Conservation (phyloP, 2,329 filamentous ascomycete species). For the Fusarium duplospermum region DNA sequence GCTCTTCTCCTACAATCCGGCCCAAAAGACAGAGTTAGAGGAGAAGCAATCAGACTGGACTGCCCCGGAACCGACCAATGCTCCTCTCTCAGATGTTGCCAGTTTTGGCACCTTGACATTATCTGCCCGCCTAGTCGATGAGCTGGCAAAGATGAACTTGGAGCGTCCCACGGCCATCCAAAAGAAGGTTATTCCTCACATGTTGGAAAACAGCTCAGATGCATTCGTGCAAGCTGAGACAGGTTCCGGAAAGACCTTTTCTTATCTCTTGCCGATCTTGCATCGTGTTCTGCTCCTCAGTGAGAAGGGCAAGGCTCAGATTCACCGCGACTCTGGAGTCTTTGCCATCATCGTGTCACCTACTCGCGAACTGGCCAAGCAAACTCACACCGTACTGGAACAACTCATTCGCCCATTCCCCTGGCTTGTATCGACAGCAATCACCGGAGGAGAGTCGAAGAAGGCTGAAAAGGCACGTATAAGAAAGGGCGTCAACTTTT, state of each 20-base stretch:
- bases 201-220: conserved; percentile 85
- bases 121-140: conserved; percentile 81
- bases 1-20: conserved; percentile 90
- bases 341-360: conserved; percentile 96
- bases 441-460: conserved; percentile 75
- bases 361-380: conserved; percentile 92
- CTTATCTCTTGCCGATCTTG: conserved; percentile 93
- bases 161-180: conserved; percentile 96
- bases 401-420: conserved; percentile 88
- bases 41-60: conserved; percentile 62
- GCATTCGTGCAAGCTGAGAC: conserved; percentile 98
- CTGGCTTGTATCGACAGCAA: conserved; percentile 93
- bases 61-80: conserved; percentile 84
- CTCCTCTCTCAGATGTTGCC: conserved; percentile 84
- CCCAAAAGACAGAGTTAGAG: conserved; percentile 71
- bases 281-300: conserved; percentile 86
- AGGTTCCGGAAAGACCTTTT: conserved; percentile 95
- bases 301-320: conserved; percentile 64
- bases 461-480: conserved; percentile 91
- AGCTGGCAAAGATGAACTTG: conserved; percentile 87
- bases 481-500: conserved; percentile 92
- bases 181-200: conserved; percentile 84
- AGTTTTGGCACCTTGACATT: conserved; percentile 90
- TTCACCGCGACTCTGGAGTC: conserved; percentile 87
- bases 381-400: conserved; percentile 89